Evolutionary conservation across 352 stramenopile genomes (phyloP), one percentile per base, ranked within the genome.

Genomic region (Halophytophthora batemanensis): DNA sequence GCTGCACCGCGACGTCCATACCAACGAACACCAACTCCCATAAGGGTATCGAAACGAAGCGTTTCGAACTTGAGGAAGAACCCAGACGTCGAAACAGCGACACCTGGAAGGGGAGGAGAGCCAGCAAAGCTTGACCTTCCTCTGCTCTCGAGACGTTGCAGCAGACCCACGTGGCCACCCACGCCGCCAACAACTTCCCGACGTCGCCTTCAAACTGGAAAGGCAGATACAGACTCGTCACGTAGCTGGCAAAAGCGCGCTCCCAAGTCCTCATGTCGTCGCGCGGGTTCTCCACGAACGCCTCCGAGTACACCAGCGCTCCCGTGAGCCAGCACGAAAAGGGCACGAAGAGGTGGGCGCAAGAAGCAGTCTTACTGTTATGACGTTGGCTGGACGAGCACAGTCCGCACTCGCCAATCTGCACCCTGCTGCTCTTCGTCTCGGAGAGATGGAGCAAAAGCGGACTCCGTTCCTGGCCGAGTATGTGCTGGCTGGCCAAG

Each of bases 151-250:
- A 36, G 7, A 79, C 40, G 25, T 72, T 77, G 31, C 53, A 64
- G 15, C 44, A 59, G 13, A 86, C 56, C 80, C 75, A 89, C 11
- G 61, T 72, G 18, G 25, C 45, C 8, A 91, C 21, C 80, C 77
- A 91, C 7, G 58, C 36, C 7, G 37, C 34, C 0, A 77, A 39
- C 0, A 91, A 56, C 6, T 43, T 45, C 11, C 36, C 45, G 3
- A 47, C 45, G 23, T 67, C 51, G 25, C 45, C 52, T 36, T 70
- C 33, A 40, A 86, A 91, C 50, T 91, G 53, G 5, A 89, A 22
- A 1, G 57, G 69, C n/a, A 91, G 53, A 34, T 88, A 91, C 48
- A 89, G 17, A 34, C 72, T 59, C 0, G 64, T 69, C 37, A 77
- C 47, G 28, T 77, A 74, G 39, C 69, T 59, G 0, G 40, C 59